These are phyloP conservation scores for Flaveria bidentis DNA, from an alignment of 129 eudicot species.

Conservation along the genomic window DNA sequence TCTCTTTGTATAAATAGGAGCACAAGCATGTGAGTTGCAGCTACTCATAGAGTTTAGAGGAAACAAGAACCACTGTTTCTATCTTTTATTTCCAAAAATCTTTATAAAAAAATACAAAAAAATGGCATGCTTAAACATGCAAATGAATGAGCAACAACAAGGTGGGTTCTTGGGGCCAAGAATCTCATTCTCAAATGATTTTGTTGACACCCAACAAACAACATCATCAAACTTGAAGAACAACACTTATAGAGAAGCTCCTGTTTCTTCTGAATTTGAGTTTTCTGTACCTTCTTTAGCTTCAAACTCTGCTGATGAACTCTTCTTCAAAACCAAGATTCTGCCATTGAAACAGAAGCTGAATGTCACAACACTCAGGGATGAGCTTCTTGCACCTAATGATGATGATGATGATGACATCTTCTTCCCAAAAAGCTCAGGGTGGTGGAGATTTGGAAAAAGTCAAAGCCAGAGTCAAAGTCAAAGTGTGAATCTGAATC, in stretches of 20 bases:
- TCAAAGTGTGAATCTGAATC: conserved; percentile 43
- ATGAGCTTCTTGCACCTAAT: conserved; percentile 69
- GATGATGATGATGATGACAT: conserved; percentile 50
- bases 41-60: conserved; percentile 28
- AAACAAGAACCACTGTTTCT: conserved; percentile 31
- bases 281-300: conserved; percentile 58
- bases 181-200: conserved; percentile 95
- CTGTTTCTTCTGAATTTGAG: conserved; percentile 83
- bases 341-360: conserved; percentile 56
- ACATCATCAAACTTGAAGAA: conserved; percentile 29
- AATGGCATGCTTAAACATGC: conserved; percentile 90
- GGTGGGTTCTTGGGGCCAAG: conserved; percentile 69
- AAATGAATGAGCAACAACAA: conserved; percentile 58
- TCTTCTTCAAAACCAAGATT: conserved; percentile 61
- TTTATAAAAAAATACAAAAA: neutral
- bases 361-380: conserved; percentile 64
- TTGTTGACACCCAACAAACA: conserved; percentile 61
- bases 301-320: conserved; percentile 74
- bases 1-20: conserved; percentile 35
- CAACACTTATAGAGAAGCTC: conserved; percentile 67
- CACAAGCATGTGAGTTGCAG: conserved; percentile 41
- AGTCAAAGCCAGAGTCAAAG: conserved; percentile 41
- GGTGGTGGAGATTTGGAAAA: conserved; percentile 76
- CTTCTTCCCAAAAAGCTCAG: conserved; percentile 46
- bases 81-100: neutral